Base-by-base conservation (phyloP, 2,329 filamentous ascomycete species). In the Pseudofabraea citricarpa region DNA sequence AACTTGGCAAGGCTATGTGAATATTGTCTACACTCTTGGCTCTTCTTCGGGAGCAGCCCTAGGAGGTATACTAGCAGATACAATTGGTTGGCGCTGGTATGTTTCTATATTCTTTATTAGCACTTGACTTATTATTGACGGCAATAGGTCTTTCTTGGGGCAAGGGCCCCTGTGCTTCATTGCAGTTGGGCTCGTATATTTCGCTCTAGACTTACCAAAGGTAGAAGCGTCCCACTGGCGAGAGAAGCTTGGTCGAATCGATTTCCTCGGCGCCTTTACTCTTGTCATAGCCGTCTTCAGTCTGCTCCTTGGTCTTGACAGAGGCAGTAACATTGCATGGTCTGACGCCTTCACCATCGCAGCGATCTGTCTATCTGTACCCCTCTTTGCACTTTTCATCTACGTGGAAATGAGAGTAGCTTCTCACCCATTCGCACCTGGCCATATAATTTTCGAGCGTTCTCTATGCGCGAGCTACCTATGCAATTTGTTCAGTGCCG, bases 291-390 rank as follows among this genome's bases (percentile, higher is more conserved):
- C 85, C 4, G 80, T 88, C 1, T 71, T 83, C 44, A 70, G 75
- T 2, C 70, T 90, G 21, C 71, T 89, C 1, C 63, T 87, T 16
- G 85, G 83, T 9, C 71, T 91, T 12, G 86, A 91, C 59, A 75
- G 78, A 38, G 87, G 86, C 22, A 82, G 81, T 45, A 90, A 90
- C 60, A 68, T 80, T 7, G 78, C 81, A 20, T 90, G 87, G 85
- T 69, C 61, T 8, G 64, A 79, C 36, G 71, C 65, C 1, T 60
- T 78, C 39, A 81, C 85, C 2, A 66, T 86, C 22, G 63, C 72
- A 8, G 73, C 77, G 1, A 69, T 89, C 4, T 66, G 68, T 20
- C 56, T 76, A 6, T 76, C 81, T 0, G 62, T 75, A 0, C 65
- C 74, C 0, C 66, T 88, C 2, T 87, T 88, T 58, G 61, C 70